Evolutionary conservation across 768 basidiomycete species (phyloP), one percentile per base, ranked within the genome.

Genomic region (Suillus subluteus): DNA sequence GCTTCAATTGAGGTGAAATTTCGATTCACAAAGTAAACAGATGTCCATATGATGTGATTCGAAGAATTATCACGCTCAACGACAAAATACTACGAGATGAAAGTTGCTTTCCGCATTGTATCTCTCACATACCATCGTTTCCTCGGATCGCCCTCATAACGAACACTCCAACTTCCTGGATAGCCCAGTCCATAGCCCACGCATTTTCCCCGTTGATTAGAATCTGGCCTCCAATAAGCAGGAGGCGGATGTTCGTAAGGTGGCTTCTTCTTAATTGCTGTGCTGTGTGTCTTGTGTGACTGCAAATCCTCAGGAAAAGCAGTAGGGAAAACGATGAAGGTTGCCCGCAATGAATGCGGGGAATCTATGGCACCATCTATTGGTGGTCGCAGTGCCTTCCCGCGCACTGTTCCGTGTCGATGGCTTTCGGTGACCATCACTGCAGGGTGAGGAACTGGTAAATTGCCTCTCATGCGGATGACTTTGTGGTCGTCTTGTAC

Each of bases 151-250:
- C 65, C 65, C 15, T 65, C 65, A 30, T 65, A 65, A n/a, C 58
- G 30, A 65, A 70, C 61, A 41, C 66, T 69, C 75, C 74, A 77
- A 50, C 65, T 73, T 46, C 76, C 73, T 30, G 77, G 77, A 68
- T 79, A 77, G 0, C 76, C 76, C 18, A 77, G 40, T 2, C 69
- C 76, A 64, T 79, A 77, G 16, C 77, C 76, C 69, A 73, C 58
- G 66, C 74, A 73, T 65, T 71, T 72, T 40, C 71, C 76, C 26
- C 63, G 70, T 58, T 70, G 9, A 6, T 44, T 65, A 30, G 68
- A 54, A 6, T 73, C 62, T 9, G 77, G 77, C 52, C 71, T 72
- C 76, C 76, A 77, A 63, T 75, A 77, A 56, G 71, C 68, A 35
- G 77, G 72, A 4, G 66, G 48, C 0, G 68, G 72, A 64, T 68